Base-by-base conservation (phyloP, 495 filamentous ascomycete genomes). In the Astrothelium subdiscretum region DNA sequence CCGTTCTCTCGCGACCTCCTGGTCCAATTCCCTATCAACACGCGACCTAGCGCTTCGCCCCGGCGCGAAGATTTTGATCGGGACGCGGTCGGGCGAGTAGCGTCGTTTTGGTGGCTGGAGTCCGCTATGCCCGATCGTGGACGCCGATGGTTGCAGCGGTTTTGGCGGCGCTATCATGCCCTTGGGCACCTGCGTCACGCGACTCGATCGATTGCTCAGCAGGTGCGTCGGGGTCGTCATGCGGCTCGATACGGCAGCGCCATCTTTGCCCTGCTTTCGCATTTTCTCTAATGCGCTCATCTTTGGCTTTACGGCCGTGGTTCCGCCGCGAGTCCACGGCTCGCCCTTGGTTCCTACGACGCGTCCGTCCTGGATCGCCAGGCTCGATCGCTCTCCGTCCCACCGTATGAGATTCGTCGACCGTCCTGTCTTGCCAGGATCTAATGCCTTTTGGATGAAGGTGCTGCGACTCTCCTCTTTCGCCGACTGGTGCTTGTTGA, bases 221-320 rank as follows among this genome's bases (percentile, higher is more conserved):
- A 60, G 24, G 24, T 60, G 59, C 59, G 59, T 60, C 13, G 59
- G 59, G 13, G 32, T 60, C 59, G 59, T 15, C 59, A 60, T 48
- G 5, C 43, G 10, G 5, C 43, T 20, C 6, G 35, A 6, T 6
- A 15, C 15, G n/a, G 43, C 5, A 48, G 43, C 13, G 13, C n/a
- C 5, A 15, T 48, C n/a, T 15, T 18, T 20, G 5, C 43, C 43
- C 12, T 48, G 10, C 43, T 48, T 48, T 5, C 5, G 5, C 43
- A 48, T 48, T 18, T 48, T 48, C n/a, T 48, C 43, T 5, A 48
- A n/a, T 22, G 43, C 13, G 43, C 13, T 18, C 13, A 48, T 15
- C n/a, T 48, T 48, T 22, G 43, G 43, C 20, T 48, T 48, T 15
- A n/a, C 5, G 12, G n/a, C 12, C n/a, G 59, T n/a, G 12, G n/a